A percentile compares a stretch with the other conserved stretches of the same genome.
phyloP scores from a whole-genome alignment of 2,329 filamentous ascomycete species.

The Zopfia rhizophila region DNA sequence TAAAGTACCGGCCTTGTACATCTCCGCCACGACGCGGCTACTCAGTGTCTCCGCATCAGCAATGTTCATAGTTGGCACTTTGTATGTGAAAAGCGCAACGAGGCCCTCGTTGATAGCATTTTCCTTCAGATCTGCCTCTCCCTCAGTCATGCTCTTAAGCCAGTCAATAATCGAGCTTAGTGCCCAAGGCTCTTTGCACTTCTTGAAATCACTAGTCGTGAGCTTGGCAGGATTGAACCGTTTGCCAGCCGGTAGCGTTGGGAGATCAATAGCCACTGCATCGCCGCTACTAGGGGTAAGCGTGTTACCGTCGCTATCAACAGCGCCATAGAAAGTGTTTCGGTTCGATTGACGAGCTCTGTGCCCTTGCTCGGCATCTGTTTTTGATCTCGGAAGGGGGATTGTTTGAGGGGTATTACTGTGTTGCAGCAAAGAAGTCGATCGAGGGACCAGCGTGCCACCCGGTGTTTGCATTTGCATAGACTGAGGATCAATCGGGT shows the following conservation, averaged over 20 bases:
- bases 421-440: slow-evolving; percentile 78
- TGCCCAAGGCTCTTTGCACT: slow-evolving; percentile 91
- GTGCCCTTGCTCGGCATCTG: slow-evolving; percentile 78
- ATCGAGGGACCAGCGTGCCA: slow-evolving; percentile 47
- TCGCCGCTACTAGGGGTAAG: slow-evolving; percentile 61
- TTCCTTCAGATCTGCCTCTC: slow-evolving; percentile 86
- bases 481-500: slow-evolving; percentile 42
- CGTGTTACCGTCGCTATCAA: slow-evolving; percentile 63
- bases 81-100: slow-evolving; percentile 88
- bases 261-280: slow-evolving; percentile 79
- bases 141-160: slow-evolving; percentile 89
- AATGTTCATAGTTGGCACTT: slow-evolving; percentile 98
- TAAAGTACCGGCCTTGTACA: slow-evolving; percentile 82
- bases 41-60: slow-evolving; percentile 93
- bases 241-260: slow-evolving; percentile 80
- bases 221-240: slow-evolving; percentile 89
- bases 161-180: slow-evolving; percentile 87
- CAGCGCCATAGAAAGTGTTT: slow-evolving; percentile 45
- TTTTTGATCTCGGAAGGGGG: slow-evolving; percentile 90
- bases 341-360: slow-evolving; percentile 54
- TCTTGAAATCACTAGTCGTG: slow-evolving; percentile 80
- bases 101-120: slow-evolving; percentile 88
- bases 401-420: slow-evolving; percentile 81
- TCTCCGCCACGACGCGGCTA: slow-evolving; percentile 77
- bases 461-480: slow-evolving; percentile 45